Base-by-base conservation (phyloP, 805 yeast species). In the Pichia phayaonensis region DNA sequence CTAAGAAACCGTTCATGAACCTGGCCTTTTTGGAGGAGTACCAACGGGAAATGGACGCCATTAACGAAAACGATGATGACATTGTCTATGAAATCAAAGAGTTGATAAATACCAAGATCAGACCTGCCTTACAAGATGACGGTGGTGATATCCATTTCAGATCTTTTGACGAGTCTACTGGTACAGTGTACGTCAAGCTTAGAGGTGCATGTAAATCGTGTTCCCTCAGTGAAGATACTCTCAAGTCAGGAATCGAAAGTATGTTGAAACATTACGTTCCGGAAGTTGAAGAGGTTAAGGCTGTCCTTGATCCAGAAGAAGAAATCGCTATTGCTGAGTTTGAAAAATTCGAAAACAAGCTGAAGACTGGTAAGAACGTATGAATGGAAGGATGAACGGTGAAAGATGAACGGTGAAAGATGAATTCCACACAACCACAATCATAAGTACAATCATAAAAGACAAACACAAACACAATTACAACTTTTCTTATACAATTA, bases 121-220 rank as follows among this genome's bases (percentile, higher is more conserved):
- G 85, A 62, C 89, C 89, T 1, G 87, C 88, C 0, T 74, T 83
- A 54, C 86, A 81, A 61, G 89, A 83, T 53, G 89, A 83, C 59
- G 89, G 89, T 44, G 89, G 89, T 5, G 89, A 83, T 60, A 76
- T 83, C 43, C 86, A 81, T 58, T 83, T 81, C 65, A 80, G 83
- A 34, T 70, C 71, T 1, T 82, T 83, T 59, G 81, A 79, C 54
- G 62, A 60, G n/a, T 74, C 74, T 8, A 61, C 70, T 3, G 89
- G 89, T 10, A 72, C 76, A 0, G 87, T 82, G 1, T 73, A 69
- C 49, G 71, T 83, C 58, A 76, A 76, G 62, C 70, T 83, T 47
- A 76, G 76, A 62, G 89, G 89, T 31, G 88, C 88, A 1, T 83
- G 89, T 61, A 74, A 86, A 60, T 77, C 85, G n/a, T 83, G 89